phyloP scores from a whole-genome alignment of 441 rosid species.

The Erodium moschatum region DNA sequence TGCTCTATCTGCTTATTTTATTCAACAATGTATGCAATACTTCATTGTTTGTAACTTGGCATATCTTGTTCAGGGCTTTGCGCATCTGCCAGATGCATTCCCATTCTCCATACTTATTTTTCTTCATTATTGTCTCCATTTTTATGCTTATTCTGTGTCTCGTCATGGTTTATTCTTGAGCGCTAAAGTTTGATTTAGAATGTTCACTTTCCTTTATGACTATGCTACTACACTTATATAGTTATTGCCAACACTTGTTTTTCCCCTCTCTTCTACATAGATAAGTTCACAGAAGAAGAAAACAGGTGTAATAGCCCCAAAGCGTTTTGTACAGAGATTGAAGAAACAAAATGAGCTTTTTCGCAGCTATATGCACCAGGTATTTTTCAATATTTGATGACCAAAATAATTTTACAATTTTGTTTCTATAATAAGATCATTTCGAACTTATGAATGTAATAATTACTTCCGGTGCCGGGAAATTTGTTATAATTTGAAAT shows the following conservation, averaged over 20 bases:
- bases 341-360: slow-evolving; percentile 97
- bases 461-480: not conserved
- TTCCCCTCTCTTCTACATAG: slow-evolving; percentile 30
- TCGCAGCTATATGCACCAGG: slow-evolving; percentile 99
- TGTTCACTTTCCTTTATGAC: not conserved
- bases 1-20: not conserved
- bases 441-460: not conserved
- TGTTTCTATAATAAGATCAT: not conserved
- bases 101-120: not conserved
- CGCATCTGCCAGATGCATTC: not conserved
- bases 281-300: slow-evolving; percentile 97
- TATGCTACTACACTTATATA: slow-evolving; percentile 5
- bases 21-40: not conserved
- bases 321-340: slow-evolving; percentile 90
- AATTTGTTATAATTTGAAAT: not conserved
- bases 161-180: not conserved
- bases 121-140: not conserved
- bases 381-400: slow-evolving; percentile 20
- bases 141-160: not conserved
- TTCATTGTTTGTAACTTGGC: not conserved
- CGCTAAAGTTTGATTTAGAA: not conserved
- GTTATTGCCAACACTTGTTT: slow-evolving; percentile 15
- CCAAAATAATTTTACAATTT: not conserved
- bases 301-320: slow-evolving; percentile 96
- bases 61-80: not conserved